Conservation (phyloP, 2,329 filamentous ascomycete genomes). For the Myriosclerotinia curreyana region DNA sequence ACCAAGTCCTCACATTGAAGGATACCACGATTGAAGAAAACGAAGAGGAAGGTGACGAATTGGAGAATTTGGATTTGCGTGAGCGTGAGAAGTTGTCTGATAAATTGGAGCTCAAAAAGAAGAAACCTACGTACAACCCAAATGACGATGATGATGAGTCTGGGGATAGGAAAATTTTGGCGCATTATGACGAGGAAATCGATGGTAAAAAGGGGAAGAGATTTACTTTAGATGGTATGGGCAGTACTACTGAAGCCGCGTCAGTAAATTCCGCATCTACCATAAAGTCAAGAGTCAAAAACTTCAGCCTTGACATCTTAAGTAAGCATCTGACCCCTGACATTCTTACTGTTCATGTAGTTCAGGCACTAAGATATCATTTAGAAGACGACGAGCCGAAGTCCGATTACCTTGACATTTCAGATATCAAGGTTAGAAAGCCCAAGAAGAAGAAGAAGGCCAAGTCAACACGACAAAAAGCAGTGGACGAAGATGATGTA, state of each 20-base stretch:
- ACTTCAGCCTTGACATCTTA: constrained; percentile 73
- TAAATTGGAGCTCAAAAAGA: constrained; percentile 82
- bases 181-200: constrained; percentile 96
- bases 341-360: background rate
- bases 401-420: constrained; percentile 86
- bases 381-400: constrained; percentile 59
- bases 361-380: constrained; percentile 38
- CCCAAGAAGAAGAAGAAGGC: constrained; percentile 90
- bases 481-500: constrained; percentile 59
- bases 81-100: constrained; percentile 73
- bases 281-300: constrained; percentile 62
- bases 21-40: constrained; percentile 82
- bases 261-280: constrained; percentile 48
- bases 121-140: constrained; percentile 84
- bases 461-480: constrained; percentile 69
- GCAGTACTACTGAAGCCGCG: constrained; percentile 61
- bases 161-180: constrained; percentile 65
- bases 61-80: constrained; percentile 72
- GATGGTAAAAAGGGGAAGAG: constrained; percentile 82
- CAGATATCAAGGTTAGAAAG: constrained; percentile 90
- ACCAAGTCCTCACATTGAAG: constrained; percentile 92
- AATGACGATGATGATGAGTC: constrained; percentile 66
- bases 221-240: constrained; percentile 81
- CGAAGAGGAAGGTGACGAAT: constrained; percentile 84
- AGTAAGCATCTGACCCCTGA: constrained; percentile 41